A percentile compares a stretch with the other conserved stretches of the same genome.
Conservation (phyloP, 345 rosid genomes). For the Pelargonium nanum region DNA sequence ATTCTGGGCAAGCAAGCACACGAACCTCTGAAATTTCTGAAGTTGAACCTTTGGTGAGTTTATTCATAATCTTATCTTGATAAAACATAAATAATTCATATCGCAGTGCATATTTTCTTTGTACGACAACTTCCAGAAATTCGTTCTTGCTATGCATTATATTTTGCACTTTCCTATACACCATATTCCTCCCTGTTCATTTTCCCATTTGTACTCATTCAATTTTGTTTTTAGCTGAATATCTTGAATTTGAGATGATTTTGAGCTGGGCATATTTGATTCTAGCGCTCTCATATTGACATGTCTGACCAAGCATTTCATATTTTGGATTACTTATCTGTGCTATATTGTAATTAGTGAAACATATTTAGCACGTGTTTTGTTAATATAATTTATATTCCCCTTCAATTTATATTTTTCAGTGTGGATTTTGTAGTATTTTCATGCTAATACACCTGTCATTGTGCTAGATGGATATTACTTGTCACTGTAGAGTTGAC, state of each 20-base stretch:
- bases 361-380: background rate
- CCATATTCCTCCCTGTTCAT: background rate
- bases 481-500: too few relatives aligned
- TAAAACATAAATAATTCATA: background rate
- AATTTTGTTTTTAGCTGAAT: too few relatives aligned
- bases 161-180: background rate
- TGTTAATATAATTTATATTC: background rate
- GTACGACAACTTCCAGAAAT: background rate
- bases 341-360: background rate
- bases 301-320: background rate
- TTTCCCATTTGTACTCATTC: background rate
- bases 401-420: background rate
- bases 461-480: too few relatives aligned
- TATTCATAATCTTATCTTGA: conserved; percentile 3
- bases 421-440: background rate
- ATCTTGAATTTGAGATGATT: too few relatives aligned
- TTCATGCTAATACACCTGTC: too few relatives aligned
- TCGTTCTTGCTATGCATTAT: background rate
- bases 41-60: conserved; percentile 88
- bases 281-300: background rate
- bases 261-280: too few relatives aligned
- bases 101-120: background rate
- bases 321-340: background rate
- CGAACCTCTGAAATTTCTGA: conserved; percentile 55
- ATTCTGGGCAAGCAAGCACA: conserved; percentile 25